A percentile compares a stretch with the other conserved stretches of the same genome.
These are phyloP conservation scores for Verticillium longisporum DNA, from an alignment of 2,329 filamentous ascomycete genomes.

Conservation along the genomic window DNA sequence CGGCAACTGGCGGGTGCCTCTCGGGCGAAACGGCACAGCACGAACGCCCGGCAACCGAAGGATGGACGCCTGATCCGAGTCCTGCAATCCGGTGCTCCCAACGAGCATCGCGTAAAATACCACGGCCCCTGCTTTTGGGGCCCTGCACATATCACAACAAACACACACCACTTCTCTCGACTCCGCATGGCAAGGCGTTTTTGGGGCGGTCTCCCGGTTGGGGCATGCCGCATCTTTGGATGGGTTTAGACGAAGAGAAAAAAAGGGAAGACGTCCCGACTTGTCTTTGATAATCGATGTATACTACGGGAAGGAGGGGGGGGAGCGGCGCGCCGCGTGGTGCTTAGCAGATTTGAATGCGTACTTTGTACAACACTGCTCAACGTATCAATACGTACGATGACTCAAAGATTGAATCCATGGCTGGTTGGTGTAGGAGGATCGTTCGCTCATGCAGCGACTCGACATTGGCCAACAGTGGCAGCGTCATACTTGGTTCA, in stretches of 20 bases:
- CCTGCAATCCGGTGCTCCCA: neutral
- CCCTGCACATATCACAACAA: neutral
- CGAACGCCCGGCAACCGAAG: too few relatives aligned
- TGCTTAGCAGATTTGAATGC: neutral
- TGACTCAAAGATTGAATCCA: too few relatives aligned
- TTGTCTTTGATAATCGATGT: neutral
- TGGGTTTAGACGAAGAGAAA: constrained; percentile 3
- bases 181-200: constrained; percentile 15
- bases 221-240: neutral
- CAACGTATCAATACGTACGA: too few relatives aligned
- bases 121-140: neutral
- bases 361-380: neutral
- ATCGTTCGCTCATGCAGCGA: neutral
- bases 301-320: neutral
- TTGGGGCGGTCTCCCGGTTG: constrained; percentile 2
- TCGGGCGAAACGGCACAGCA: constrained; percentile 12
- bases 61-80: too few relatives aligned
- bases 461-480: neutral
- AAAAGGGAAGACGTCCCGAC: neutral
- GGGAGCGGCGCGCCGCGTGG: neutral
- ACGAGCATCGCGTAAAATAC: neutral
- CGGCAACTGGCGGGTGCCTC: too few relatives aligned
- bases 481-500: neutral
- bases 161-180: constrained; percentile 11
- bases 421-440: too few relatives aligned